Evolutionary conservation across 2,329 filamentous ascomycete genomes (phyloP), one percentile per base, ranked within the genome.

Genomic region (Fusarium falciforme): DNA sequence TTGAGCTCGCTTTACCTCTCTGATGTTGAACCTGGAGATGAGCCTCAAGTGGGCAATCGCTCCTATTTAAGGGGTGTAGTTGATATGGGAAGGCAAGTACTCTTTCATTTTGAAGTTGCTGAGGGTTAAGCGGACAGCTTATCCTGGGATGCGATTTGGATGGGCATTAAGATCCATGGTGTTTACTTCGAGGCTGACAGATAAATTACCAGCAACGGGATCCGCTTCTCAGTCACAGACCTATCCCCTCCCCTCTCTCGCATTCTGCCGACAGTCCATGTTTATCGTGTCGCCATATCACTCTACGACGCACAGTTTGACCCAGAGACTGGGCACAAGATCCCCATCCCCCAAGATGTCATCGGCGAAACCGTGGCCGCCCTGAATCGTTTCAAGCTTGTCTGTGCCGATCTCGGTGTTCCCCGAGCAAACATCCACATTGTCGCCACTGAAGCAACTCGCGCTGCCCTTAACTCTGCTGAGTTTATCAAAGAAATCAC

Each of bases 401-500:
- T 81, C 2, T 81, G 80, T 38, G 36, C 62, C 8, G 80, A 81
- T 60, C 75, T 81, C 38, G 66, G 68, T 5, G 76, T 77, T 5
- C 55, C 72, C 14, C 71, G 64, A 29, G 74, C 78, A 1, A 72
- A 78, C 20, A 77, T 81, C 16, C 77, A 81, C 60, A 71, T 81
- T 33, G 74, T 81, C 36, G 80, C 80, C 10, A 81, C 80, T 5
- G 80, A 81, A 54, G 80, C 80, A 8, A 80, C 80, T 0, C 80
- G 80, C 35, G 76, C 77, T 8, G 80, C 80, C 6, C 61, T 77
- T 17, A 81, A 81, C 52, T 81, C 80, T 8, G 72, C 70, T 8
- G 67, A 80, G 5, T 79, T 81, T 22, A 29, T 81, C 3, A 52
- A 70, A 1, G 55, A 74, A n/a, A 90, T 94, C 71, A 85, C 88